These are phyloP conservation scores for Nicotiana tabacum DNA, from an alignment of 257 asterid genomes.

Conservation along the genomic window DNA sequence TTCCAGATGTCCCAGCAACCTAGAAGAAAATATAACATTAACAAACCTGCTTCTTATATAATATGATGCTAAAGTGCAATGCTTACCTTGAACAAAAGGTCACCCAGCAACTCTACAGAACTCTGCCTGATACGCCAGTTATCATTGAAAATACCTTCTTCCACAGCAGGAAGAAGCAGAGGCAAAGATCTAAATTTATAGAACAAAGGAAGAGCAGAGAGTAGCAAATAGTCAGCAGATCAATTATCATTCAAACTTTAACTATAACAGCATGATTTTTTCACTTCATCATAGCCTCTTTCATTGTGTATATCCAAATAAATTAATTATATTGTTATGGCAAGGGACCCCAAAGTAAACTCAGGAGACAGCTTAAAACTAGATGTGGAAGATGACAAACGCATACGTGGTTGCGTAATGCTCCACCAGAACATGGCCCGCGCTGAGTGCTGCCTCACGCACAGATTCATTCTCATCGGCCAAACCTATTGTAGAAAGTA, in stretches of 20 bases:
- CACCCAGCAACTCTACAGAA: constrained; percentile 96
- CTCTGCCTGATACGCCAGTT: constrained; percentile 99
- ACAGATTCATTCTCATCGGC: constrained; percentile 99
- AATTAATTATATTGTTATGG: neutral
- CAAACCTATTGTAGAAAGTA: constrained; percentile 54
- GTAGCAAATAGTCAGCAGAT: neutral
- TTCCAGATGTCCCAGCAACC: constrained; percentile 99
- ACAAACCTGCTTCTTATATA: constrained; percentile 9
- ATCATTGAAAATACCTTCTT: constrained; percentile 98
- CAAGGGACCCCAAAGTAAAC: neutral
- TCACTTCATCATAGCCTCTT: neutral
- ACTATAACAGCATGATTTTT: neutral
- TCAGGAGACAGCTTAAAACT: neutral
- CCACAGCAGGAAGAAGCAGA: constrained; percentile 95
- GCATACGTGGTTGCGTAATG: constrained; percentile 94
- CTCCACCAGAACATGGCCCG: constrained; percentile 98
- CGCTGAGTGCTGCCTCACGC: constrained; percentile 97
- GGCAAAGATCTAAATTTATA: constrained; percentile 68
- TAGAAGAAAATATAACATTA: constrained; percentile 20
- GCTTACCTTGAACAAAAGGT: constrained; percentile 87
- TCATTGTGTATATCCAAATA: neutral
- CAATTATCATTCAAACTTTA: neutral
- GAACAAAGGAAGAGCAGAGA: constrained; percentile 1
- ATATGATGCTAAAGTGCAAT: constrained; percentile 6
- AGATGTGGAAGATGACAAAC: neutral